These are phyloP conservation scores for Ulmus americana DNA, from an alignment of 331 rosid genomes.

Conservation along the genomic window DNA sequence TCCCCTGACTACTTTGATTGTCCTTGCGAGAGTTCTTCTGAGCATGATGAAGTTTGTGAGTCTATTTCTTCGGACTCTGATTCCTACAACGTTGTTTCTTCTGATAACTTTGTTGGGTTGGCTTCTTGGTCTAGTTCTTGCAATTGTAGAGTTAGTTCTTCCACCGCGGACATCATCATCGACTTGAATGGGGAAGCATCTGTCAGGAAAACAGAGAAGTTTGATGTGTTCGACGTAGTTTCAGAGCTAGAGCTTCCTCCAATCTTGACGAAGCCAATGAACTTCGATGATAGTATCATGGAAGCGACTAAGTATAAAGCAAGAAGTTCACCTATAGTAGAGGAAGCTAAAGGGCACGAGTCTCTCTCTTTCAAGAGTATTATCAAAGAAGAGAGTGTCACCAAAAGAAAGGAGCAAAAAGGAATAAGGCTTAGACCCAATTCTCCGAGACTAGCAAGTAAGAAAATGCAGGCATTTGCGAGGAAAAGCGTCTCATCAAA, in stretches of 20 bases:
- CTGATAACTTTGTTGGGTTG: slow-evolving; percentile 28
- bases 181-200: slow-evolving; percentile 51
- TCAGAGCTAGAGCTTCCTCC: slow-evolving; percentile 50
- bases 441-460: slow-evolving; percentile 61
- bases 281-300: slow-evolving; percentile 30
- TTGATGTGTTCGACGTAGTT: slow-evolving; percentile 34
- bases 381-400: slow-evolving; percentile 32
- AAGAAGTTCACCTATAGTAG: slow-evolving; percentile 32
- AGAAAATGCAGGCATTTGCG: slow-evolving; percentile 45
- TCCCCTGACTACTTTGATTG: slow-evolving; percentile 50
- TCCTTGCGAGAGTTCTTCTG: slow-evolving; percentile 44
- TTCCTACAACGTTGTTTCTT: slow-evolving; percentile 30
- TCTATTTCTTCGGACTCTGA: slow-evolving; percentile 48
- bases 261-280: slow-evolving; percentile 48
- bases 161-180: slow-evolving; percentile 55
- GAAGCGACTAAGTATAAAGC: slow-evolving; percentile 27
- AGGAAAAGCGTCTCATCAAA: slow-evolving; percentile 51
- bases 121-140: slow-evolving; percentile 30
- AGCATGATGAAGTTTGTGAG: slow-evolving; percentile 32
- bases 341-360: slow-evolving; percentile 21
- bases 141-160: slow-evolving; percentile 60
- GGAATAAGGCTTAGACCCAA: slow-evolving; percentile 62
- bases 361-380: slow-evolving; percentile 25
- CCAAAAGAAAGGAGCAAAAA: slow-evolving; percentile 27
- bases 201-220: slow-evolving; percentile 29